Percentiles rank a stretch among this genome's conserved stretches.
phyloP scores from a whole-genome alignment of 495 filamentous ascomycete species.

The Lasiosphaeria hispida region DNA sequence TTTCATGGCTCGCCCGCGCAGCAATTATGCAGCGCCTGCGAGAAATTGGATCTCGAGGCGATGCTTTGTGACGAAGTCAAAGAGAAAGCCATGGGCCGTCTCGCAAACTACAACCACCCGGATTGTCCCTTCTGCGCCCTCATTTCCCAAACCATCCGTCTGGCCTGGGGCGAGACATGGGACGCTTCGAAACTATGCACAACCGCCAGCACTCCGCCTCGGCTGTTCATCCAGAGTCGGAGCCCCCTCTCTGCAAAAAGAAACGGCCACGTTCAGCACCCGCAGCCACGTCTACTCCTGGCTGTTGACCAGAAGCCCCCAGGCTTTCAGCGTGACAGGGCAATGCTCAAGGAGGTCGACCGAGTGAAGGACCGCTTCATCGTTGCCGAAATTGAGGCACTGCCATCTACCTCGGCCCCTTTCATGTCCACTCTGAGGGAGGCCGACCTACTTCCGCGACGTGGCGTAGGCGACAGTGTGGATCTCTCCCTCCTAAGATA shows the following conservation, averaged over 20 bases:
- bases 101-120: no score
- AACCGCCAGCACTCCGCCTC: neutral
- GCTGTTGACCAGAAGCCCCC: neutral
- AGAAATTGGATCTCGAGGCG: no score
- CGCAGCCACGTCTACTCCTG: neutral
- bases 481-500: neutral
- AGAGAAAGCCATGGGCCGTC: no score
- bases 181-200: no score
- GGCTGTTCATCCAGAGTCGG: slow-evolving; percentile 1
- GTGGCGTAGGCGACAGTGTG: neutral
- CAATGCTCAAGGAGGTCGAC: neutral
- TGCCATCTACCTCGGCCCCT: no score
- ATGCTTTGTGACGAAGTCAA: no score
- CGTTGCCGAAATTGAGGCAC: neutral
- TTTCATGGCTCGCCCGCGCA: no score
- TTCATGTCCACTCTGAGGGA: neutral
- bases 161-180: no score
- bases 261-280: neutral
- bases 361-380: slow-evolving; percentile 6
- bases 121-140: no score
- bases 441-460: neutral
- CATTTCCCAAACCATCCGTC: no score
- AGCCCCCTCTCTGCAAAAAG: neutral
- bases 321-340: neutral
- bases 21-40: no score